Conservation (phyloP, 2,329 filamentous ascomycete species). For the Helotiales sp. region DNA sequence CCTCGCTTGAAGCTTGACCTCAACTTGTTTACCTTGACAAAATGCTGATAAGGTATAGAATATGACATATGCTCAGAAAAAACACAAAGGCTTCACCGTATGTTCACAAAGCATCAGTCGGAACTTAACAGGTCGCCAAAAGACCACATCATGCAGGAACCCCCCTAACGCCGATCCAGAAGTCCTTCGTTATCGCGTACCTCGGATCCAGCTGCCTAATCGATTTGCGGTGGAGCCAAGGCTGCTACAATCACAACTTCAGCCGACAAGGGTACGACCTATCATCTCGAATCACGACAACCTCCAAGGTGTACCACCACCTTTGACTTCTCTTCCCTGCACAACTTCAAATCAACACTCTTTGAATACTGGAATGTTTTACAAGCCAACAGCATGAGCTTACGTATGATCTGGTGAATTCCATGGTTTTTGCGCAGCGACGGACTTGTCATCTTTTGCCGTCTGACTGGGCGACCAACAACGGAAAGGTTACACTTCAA, state of each 20-base stretch:
- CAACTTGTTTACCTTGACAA: background rate
- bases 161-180: background rate
- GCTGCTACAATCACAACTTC: conserved; percentile 5
- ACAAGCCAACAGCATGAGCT: background rate
- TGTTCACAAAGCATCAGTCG: no score
- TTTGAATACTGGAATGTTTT: background rate
- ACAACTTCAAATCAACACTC: background rate
- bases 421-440: background rate
- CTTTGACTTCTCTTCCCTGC: background rate
- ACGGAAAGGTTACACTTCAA: no score
- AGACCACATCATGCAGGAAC: background rate
- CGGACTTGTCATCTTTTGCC: background rate
- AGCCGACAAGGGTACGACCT: background rate
- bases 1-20: background rate
- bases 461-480: background rate
- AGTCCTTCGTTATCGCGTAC: background rate
- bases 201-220: background rate
- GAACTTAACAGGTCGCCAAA: background rate
- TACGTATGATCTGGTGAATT: background rate
- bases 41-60: background rate
- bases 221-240: background rate
- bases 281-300: background rate
- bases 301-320: background rate
- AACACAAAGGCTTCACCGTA: no score
- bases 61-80: no score